Evolutionary conservation across 257 asterid species (phyloP), one percentile per base, ranked within the genome.

Genomic region (Ophiorrhiza pumila): DNA sequence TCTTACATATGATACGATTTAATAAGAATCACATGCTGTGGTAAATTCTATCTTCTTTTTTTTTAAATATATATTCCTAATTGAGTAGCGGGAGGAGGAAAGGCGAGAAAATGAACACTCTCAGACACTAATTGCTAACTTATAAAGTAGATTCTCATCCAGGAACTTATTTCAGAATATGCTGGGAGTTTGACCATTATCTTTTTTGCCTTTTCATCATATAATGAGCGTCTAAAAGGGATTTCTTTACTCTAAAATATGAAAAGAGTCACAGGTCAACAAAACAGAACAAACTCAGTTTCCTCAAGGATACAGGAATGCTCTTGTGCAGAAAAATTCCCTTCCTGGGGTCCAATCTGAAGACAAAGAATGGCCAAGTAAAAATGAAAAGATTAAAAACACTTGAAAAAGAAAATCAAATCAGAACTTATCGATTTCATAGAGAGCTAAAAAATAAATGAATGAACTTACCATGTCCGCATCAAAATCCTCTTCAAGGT

Each of bases 261-360:
- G n/a, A n/a, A n/a, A n/a, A n/a, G n/a, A n/a, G n/a, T n/a, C n/a
- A n/a, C 35, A 32, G 12, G 29, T 13, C 29, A 23, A 35, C 47
- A 46, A 74, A 39, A 9, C 15, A 42, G 52, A 45, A 43, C 31
- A 68, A 47, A 63, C 10, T 29, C 68, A 73, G 72, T 43, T 32
- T 49, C 65, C 67, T 72, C 72, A 85, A 89, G 94, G 94, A 90
- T 92, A 92, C 98, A 79, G 58, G 91, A 77, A 72, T 75, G 76
- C 10, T 85, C 84, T 65, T 69, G 80, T 39, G 78, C 72, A 55
- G 87, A 76, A 66, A 78, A 78, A 66, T 83, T 58, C 45, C 83
- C 80, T 65, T 77, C 88, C 73, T 71, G 85, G 31, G 23, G 43
- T 49, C 80, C 95, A 72, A 72, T 93, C 96, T 86, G 87, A 61